phyloP scores from a whole-genome alignment of 225 moss, liverwort and hornwort species.

The Rhytidiadelphus loreus region DNA sequence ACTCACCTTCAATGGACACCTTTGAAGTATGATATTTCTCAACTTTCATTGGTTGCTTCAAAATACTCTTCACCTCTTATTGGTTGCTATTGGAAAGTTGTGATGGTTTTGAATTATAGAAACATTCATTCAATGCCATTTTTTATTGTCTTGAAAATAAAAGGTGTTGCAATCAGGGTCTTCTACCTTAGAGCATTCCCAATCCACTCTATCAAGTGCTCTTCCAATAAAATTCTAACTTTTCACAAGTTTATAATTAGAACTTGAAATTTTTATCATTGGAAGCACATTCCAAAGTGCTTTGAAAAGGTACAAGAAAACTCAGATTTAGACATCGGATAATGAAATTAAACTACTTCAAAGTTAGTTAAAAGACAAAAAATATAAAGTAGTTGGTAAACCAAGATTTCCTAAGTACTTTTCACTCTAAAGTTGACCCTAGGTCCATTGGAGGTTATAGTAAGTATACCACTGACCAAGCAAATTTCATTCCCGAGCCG shows the following conservation, averaged over 20 bases:
- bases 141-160: accelerated
- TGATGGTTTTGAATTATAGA: background rate
- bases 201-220: accelerated
- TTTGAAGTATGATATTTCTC: background rate
- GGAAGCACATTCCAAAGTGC: accelerated
- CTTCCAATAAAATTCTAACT: background rate
- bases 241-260: background rate
- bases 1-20: background rate
- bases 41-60: background rate
- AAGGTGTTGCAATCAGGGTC: background rate
- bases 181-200: background rate
- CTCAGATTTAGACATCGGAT: accelerated
- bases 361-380: background rate
- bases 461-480: background rate
- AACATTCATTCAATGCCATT: background rate
- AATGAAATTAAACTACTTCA: accelerated
- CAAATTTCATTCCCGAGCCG: background rate
- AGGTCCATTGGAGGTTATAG: accelerated
- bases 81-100: background rate
- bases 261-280: background rate
- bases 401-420: background rate
- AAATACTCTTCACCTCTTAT: background rate
- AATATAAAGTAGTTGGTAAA: background rate
- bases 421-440: accelerated
- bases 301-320: background rate